phyloP scores from a whole-genome alignment of 352 stramenopile species.

The Phytophthora sp. region DNA sequence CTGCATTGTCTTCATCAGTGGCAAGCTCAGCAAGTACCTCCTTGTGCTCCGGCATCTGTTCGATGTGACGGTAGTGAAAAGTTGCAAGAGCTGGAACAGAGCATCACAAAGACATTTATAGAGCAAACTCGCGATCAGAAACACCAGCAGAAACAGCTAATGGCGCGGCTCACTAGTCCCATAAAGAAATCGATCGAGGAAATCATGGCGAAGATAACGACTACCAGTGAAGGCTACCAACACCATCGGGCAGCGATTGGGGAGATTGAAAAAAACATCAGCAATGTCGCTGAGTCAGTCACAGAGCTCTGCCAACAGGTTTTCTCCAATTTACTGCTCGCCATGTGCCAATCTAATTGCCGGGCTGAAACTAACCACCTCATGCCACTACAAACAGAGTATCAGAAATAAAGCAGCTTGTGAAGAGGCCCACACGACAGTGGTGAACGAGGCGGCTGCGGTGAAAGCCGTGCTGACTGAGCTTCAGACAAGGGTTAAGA shows the following conservation, averaged over 20 bases:
- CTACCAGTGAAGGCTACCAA: conserved; percentile 8
- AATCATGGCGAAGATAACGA: conserved; percentile 19
- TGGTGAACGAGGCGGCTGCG: conserved; percentile 16
- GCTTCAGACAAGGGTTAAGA: conserved; percentile 27
- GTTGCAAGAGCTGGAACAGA: conserved; percentile 23
- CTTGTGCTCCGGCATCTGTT: not conserved
- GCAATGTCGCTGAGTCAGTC: conserved; percentile 27
- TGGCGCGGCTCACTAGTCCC: conserved; percentile 20
- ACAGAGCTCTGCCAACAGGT: conserved; percentile 43
- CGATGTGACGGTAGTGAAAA: conserved; percentile 16
- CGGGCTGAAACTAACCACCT: conserved; percentile 18
- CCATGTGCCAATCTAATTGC: not conserved
- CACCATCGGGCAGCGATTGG: conserved; percentile 11
- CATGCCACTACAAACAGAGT: conserved; percentile 15
- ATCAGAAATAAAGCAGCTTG: conserved; percentile 15
- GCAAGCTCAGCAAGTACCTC: conserved; percentile 17
- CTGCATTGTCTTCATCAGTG: conserved; percentile 27
- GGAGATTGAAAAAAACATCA: conserved; percentile 23
- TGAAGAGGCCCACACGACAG: conserved; percentile 20
- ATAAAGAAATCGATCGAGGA: conserved; percentile 36
- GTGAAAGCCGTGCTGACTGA: conserved; percentile 29
- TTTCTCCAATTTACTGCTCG: conserved; percentile 2
- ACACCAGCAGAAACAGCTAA: conserved; percentile 27
- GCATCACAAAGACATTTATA: conserved; percentile 12
- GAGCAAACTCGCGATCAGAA: conserved; percentile 28